Conservation (phyloP, 225 moss, liverwort and hornwort genomes). For the Marchantia polymorpha region DNA sequence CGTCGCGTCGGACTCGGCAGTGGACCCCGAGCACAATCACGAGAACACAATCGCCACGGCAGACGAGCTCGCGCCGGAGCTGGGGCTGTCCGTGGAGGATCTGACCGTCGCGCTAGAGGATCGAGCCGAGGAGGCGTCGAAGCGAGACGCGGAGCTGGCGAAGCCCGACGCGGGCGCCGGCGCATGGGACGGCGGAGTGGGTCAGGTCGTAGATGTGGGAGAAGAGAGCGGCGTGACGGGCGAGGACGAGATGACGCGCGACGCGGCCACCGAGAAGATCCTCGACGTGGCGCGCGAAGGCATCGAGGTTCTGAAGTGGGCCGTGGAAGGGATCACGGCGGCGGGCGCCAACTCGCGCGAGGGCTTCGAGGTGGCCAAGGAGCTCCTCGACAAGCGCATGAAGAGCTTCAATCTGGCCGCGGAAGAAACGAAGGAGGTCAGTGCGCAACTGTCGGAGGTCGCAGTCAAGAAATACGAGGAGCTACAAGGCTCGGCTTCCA, state of each 20-base stretch:
- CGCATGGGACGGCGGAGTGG: background rate
- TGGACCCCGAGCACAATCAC: conserved; percentile 13
- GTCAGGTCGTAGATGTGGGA: conserved; percentile 2
- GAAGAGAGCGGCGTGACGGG: conserved; percentile 3
- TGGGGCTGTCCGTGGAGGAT: conserved; percentile 18
- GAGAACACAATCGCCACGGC: background rate
- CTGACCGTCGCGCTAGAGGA: background rate
- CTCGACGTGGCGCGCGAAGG: conserved; percentile 35
- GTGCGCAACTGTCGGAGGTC: conserved; percentile 32
- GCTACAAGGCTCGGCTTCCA: conserved; percentile 28
- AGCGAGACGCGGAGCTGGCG: conserved; percentile 12
- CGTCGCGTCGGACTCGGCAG: conserved; percentile 13
- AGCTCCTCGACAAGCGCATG: conserved; percentile 28
- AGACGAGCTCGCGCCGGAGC: conserved; percentile 14
- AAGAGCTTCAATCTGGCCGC: conserved; percentile 39
- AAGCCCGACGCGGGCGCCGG: background rate
- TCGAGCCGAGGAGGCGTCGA: conserved; percentile 10
- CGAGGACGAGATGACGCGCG: conserved; percentile 6
- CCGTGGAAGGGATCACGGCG: conserved; percentile 25
- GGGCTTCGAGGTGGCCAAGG: conserved; percentile 31
- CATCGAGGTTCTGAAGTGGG: conserved; percentile 35
- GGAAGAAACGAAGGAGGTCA: conserved; percentile 32
- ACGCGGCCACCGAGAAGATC: conserved; percentile 25
- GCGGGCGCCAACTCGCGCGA: conserved; percentile 23
- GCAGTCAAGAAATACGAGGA: conserved; percentile 28